A percentile compares a stretch with the other conserved stretches of the same genome.
These are phyloP conservation scores for Colletotrichum destructivum DNA, from an alignment of 2,329 filamentous ascomycete species.

Conservation along the genomic window DNA sequence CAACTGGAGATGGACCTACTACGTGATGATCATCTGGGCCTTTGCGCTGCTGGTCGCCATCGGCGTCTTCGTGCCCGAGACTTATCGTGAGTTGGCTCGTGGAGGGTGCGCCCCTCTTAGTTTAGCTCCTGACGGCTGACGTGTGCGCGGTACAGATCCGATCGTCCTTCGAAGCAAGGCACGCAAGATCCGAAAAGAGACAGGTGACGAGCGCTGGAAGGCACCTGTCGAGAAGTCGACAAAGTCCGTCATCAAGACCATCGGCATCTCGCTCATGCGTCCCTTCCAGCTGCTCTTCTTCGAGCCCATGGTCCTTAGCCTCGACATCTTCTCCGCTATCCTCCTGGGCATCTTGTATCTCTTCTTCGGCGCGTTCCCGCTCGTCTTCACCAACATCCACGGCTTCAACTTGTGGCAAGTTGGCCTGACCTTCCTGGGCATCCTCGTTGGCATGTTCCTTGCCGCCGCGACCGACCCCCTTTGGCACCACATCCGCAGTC, in stretches of 20 bases:
- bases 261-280: conserved; percentile 73
- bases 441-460: conserved; percentile 77
- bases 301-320: conserved; percentile 88
- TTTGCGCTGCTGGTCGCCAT: conserved; percentile 76
- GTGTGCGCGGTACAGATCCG: conserved; percentile 60
- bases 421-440: conserved; percentile 83
- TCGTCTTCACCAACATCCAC: conserved; percentile 83
- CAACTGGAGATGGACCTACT: conserved; percentile 88
- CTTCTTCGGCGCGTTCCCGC: conserved; percentile 89
- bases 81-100: conserved; percentile 73
- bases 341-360: conserved; percentile 91
- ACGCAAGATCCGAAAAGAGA: conserved; percentile 77
- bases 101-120: conserved; percentile 31
- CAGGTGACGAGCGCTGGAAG: conserved; percentile 82
- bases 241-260: conserved; percentile 75
- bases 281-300: conserved; percentile 85
- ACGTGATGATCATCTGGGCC: conserved; percentile 87
- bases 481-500: conserved; percentile 73
- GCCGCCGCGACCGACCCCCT: conserved; percentile 76
- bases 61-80: conserved; percentile 85
- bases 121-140: conserved; percentile 24
- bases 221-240: conserved; percentile 83
- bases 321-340: conserved; percentile 87
- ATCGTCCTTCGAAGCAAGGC: conserved; percentile 83
- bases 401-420: conserved; percentile 84